Percentiles rank a stretch among this genome's conserved stretches.
Conservation (phyloP, 768 basidiomycete species). For the Floccularia luteovirens region DNA sequence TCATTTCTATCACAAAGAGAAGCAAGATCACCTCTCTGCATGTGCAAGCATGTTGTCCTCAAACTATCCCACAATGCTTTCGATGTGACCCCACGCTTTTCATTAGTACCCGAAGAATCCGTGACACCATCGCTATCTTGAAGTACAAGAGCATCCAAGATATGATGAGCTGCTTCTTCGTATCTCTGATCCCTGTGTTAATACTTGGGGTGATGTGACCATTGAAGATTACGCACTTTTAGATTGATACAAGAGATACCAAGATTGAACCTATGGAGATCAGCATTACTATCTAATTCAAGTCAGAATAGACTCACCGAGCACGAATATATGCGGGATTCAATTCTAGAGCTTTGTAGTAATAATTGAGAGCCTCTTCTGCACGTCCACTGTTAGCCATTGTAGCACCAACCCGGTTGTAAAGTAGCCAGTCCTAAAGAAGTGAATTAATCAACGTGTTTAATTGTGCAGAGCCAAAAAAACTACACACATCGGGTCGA, state of each 20-base stretch:
- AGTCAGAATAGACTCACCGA: conserved; percentile 35
- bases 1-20: conserved; percentile 65
- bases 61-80: conserved; percentile 84
- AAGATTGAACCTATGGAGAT: conserved; percentile 73
- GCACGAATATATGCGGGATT: conserved; percentile 90
- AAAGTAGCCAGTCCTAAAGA: conserved; percentile 80
- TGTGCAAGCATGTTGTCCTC: conserved; percentile 73
- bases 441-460: conserved; percentile 4
- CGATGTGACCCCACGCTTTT: conserved; percentile 66
- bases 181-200: no score
- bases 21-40: conserved; percentile 74
- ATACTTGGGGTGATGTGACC: neutral
- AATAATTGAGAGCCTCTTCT: conserved; percentile 80
- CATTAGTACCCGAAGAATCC: conserved; percentile 34
- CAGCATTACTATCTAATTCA: conserved; percentile 3
- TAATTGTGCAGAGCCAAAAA: conserved; percentile 1
- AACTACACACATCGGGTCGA: conserved; percentile 65
- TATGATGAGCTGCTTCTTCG: conserved; percentile 79
- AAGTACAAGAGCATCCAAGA: conserved; percentile 81
- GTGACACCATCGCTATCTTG: conserved; percentile 80
- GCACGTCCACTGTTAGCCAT: conserved; percentile 84
- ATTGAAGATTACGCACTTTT: conserved; percentile 36
- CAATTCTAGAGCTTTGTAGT: conserved; percentile 77
- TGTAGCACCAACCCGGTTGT: conserved; percentile 91
- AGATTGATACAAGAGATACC: conserved; percentile 91